Percentiles rank a stretch among this genome's conserved stretches.
phyloP scores from a whole-genome alignment of 2,329 filamentous ascomycete genomes.

The Talaromyces sp. region DNA sequence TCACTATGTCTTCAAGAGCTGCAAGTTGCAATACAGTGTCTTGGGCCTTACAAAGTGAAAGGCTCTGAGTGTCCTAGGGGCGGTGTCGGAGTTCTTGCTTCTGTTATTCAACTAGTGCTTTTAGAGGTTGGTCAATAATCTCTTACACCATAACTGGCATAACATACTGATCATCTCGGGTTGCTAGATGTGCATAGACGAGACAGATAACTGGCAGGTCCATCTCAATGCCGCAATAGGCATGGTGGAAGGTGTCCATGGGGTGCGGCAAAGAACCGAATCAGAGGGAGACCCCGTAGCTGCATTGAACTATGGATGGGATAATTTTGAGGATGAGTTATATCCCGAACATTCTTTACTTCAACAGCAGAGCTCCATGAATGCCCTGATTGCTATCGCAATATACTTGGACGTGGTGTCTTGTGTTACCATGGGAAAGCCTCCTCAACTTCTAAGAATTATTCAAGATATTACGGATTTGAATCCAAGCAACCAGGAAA shows the following conservation, averaged over 20 bases:
- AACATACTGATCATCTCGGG: not conserved
- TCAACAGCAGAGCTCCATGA: constrained; percentile 7
- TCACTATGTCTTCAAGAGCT: not conserved
- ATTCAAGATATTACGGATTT: not conserved
- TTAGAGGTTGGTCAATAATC: not conserved
- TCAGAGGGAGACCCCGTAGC: not conserved
- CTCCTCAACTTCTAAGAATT: not conserved
- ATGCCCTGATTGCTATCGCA: constrained; percentile 1
- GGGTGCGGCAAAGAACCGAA: not conserved
- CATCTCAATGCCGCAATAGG: constrained; percentile 2
- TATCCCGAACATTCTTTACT: not conserved
- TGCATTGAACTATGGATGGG: not conserved
- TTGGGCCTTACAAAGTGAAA: not conserved
- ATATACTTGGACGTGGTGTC: constrained; percentile 3
- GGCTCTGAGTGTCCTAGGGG: not conserved
- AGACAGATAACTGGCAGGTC: constrained; percentile 6
- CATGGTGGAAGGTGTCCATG: not conserved
- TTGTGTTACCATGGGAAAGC: constrained; percentile 3
- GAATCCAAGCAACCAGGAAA: not conserved
- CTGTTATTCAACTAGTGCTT: constrained; percentile 4
- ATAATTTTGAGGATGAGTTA: not conserved
- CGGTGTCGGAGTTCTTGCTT: constrained; percentile 1
- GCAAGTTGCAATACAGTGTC: not conserved
- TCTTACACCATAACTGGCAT: not conserved
- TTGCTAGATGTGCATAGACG: constrained; percentile 2